phyloP scores from a whole-genome alignment of 1,139 yeast species.

The Petasospora rhodanensis region DNA sequence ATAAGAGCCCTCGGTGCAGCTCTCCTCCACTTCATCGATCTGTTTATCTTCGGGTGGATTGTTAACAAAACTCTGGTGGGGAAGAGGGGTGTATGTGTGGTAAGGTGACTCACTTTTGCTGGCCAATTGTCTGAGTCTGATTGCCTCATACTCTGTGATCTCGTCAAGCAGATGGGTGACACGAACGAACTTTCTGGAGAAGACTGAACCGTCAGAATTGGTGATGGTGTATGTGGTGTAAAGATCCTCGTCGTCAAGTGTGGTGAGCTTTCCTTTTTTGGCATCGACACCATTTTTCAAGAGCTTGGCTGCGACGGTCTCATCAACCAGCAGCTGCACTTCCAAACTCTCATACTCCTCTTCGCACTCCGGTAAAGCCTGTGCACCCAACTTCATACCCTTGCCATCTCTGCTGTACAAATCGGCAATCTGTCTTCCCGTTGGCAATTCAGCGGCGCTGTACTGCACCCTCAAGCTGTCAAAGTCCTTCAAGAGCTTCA shows the following conservation, averaged over 20 bases:
- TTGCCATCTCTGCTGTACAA: conserved; percentile 28
- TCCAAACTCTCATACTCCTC: conserved; percentile 48
- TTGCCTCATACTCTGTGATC: conserved; percentile 24
- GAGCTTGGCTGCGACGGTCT: conserved; percentile 39
- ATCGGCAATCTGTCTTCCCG: conserved; percentile 24
- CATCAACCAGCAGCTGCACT: conserved; percentile 44
- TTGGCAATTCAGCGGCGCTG: conserved; percentile 30
- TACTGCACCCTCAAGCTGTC: conserved; percentile 46
- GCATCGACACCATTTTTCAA: conserved; percentile 45
- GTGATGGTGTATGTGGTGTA: conserved; percentile 35
- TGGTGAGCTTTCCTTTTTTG: conserved; percentile 43
- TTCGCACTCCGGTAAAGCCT: conserved; percentile 39
- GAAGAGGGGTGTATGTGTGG: background rate
- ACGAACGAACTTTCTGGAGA: conserved; percentile 15
- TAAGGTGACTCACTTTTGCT: conserved; percentile 16
- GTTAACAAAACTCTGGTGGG: conserved; percentile 10
- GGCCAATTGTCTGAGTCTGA: conserved; percentile 18
- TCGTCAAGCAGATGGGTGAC: conserved; percentile 18
- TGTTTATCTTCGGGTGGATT: too few relatives aligned
- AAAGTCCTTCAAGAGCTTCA: conserved; percentile 50
- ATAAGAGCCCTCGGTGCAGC: too few relatives aligned
- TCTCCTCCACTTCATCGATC: too few relatives aligned
- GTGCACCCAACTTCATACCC: conserved; percentile 27
- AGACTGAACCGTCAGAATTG: conserved; percentile 34
- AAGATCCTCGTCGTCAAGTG: conserved; percentile 38